Evolutionary conservation across 306 rosid genomes (phyloP), one percentile per base, ranked within the genome.

Genomic region (Vicia faba): DNA sequence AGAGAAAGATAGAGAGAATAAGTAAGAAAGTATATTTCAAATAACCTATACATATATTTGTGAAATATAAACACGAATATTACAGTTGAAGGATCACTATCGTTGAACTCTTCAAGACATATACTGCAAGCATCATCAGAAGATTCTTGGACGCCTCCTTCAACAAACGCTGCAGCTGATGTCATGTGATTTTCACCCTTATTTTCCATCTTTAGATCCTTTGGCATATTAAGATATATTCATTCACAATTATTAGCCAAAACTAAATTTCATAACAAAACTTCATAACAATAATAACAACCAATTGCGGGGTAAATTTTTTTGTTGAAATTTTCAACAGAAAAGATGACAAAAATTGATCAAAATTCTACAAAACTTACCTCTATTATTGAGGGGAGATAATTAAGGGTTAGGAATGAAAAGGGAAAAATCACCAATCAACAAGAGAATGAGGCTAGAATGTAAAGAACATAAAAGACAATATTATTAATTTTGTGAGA

Each of bases 121-220:
- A 95, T 90, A 81, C 99, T 85, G 83, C 99, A 95, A 76, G 97
- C 82, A 73, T 95, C 97, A 64, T 78, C 91, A 72, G 86, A 88
- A 40, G 91, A 83, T 25, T 84, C 92, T 76, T 90, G 99, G 77
- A 95, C 76, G 26, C 99, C 99, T 39, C 99, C 96, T 81, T 95
- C 97, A 68, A 95, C 97, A 78, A 95, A 95, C 40, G 99, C 99
- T 1, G 80, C 95, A 59, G 89, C 90, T 0, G 99, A 95, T 49
- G 82, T 84, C 86, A 86, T 66, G 2, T 78, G 91, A 78, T 70
- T 74, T 64, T 81, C 95, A 51, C 57, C 28, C 57, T 83, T 80
- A 64, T 59, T 82, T 71, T 76, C 88, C 86, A 88, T 85, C 74
- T 70, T 80, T 29, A 48, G 68, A 82, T 80, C 81, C 88, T 82